Evolutionary conservation across 2,329 filamentous ascomycete species (phyloP), one percentile per base, ranked within the genome.

Genomic region (Trichoderma aggressivum): DNA sequence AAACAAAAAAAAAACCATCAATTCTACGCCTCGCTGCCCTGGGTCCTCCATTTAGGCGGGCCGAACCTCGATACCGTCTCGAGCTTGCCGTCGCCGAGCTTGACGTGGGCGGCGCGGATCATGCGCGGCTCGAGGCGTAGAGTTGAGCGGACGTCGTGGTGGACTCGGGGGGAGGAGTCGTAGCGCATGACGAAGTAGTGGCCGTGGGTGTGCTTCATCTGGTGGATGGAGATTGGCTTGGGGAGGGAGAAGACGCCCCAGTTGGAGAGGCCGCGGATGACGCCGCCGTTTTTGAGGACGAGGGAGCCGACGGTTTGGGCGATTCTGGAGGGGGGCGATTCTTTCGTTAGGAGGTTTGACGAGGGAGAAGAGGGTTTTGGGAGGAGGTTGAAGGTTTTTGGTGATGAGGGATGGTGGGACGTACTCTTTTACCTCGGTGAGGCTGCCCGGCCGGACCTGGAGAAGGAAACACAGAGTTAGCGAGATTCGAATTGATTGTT

Each of bases 111-210:
- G 77, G 94, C 91, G 72, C 94, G 89, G 74, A 99, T 92, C 89
- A 98, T 92, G 71, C 96, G 87, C 53, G 96, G 95, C 83, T 99
- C 96, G 75, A 97, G 86, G 64, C 89, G 88, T 75, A 99, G 86
- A 21, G 92, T 95, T 72, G 87, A 87, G 73, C 91, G 88, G 53
- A 99, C 88, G 56, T 90, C 86, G 75, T 92, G 84, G 82, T 98
- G 95, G 8, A 92, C 91, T 64, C 85, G 81, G 8, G 90, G 84
- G 72, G 90, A 92, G 70, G 91, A 85, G 81, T 99, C 96, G 86
- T 97, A 99, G 77, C 96, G 93, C 92, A 99, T 93, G 79, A 97
- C 92, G 82, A 99, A 99, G 87, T 99, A 97, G 85, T 98, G 94
- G 70, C 96, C 96, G 76, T 90, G 88, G 74, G 89, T 89, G 87